Evolutionary conservation across 1,284 basidiomycete species (phyloP), one percentile per base, ranked within the genome.

Genomic region (Leccinum subrobustum): DNA sequence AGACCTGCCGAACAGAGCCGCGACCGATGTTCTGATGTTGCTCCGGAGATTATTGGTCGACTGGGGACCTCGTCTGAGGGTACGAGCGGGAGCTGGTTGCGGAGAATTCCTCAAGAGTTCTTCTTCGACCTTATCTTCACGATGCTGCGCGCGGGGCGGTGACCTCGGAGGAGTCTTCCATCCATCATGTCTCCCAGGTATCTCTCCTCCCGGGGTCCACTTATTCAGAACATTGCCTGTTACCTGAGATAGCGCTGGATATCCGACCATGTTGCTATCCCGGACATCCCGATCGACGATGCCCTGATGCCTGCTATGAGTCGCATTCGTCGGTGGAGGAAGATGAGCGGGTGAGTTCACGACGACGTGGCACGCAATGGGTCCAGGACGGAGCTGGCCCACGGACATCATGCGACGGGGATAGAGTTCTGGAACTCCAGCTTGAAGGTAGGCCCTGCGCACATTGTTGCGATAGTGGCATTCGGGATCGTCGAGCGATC

Each of bases 381-480:
- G n/a, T 1, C 4, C 4, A 0, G 4, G 33, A 16, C 47, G 61
- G 7, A 65, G 18, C 3, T 66, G 54, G 5, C 53, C 51, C 7
- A 27, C 48, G 2, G 69, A 69, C 54, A 60, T 54, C 47, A 57
- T 62, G 9, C 72, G 67, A 31, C 37, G 67, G 0, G 60, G 60
- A 14, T 54, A 39, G 20, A 39, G 61, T 8, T 56, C 56, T 3
- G 44, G 42, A 2, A 55, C 35, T 5, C 57, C 55, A 2, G 61
- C 62, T 0, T 31, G 29, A 31, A 31, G 29, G 47, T 64, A 61
- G 35, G 69, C 70, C 4, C 31, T 50, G 20, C 58, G 65, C 14
- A 73, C 58, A 27, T 63, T 59, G 0, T 59, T 51, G 31, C 71
- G 73, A 54, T 72, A 72, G 27, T 72, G 73, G 37, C 37, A 39